Base-by-base conservation (phyloP, 352 stramenopile genomes). In the Globisporangium paroecandrum region DNA sequence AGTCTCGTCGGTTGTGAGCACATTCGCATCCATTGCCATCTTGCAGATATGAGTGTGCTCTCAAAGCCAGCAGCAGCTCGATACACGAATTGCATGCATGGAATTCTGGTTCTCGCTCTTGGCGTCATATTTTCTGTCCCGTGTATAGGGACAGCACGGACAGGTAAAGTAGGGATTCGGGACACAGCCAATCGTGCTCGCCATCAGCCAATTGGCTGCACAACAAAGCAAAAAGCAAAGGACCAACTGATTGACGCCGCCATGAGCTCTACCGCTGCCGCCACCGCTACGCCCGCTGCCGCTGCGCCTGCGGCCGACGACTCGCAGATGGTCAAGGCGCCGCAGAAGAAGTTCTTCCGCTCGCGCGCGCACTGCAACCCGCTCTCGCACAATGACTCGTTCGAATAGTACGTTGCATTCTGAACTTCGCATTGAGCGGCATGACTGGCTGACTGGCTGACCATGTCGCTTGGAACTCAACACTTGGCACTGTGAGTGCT, bases 341-440 rank as follows among this genome's bases (percentile, higher is more conserved):
- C 91, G 56, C 88, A 98, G 82, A 99, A 99, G 79, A 98, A 98
- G 76, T 98, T 97, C 75, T 99, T 98, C 77, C 90, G 97, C 49
- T 95, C 89, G 76, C 89, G 97, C 38, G 97, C 97, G 22, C 97
- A 99, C 77, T 98, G 93, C 81, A 99, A 99, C 78, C 97, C 97
- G 36, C 79, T 99, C 36, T 98, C 91, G 24, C 93, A 98, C 79
- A 99, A 98, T 81, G 94, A 99, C 79, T 89, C 85, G 56, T 98
- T 99, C 68, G 81, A 96, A 60, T 99, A 99, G 87, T 94, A 75
- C 71, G 85, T 83, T 13, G 1, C 18, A 4, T 8, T 64, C 15
- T 7, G n/a, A 22, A 24, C 29, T 12, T 60, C 20, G 18, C 58
- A 25, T 18, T 18, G 22, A 46, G 20, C 62, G 46, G 27, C 18